Percentiles rank a stretch among this genome's conserved stretches.
Conservation (phyloP, 129 eudicot species). For the Saussurea involucrata region DNA sequence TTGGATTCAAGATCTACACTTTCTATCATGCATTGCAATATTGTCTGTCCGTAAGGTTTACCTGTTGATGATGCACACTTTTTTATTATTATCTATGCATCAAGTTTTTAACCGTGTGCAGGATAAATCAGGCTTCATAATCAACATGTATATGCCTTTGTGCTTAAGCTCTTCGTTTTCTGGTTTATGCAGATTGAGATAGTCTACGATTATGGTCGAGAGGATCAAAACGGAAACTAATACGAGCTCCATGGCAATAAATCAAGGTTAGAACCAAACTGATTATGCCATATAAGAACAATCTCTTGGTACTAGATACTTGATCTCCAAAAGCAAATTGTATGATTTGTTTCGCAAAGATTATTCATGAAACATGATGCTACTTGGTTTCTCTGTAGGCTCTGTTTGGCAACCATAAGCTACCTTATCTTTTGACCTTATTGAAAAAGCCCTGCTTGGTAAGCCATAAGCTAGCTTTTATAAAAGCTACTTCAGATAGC, state of each 20-base stretch:
- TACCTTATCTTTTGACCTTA: not conserved
- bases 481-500: not conserved
- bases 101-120: not conserved
- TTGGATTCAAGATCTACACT: no score
- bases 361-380: not conserved
- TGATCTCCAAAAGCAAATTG: not conserved
- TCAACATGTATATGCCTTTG: not conserved
- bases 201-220: slow-evolving; percentile 71
- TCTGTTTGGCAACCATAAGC: not conserved
- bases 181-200: slow-evolving; percentile 81
- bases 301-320: not conserved
- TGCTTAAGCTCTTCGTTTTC: slow-evolving; percentile 10
- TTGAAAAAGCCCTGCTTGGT: not conserved
- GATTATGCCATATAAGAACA: not conserved
- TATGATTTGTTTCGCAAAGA: not conserved
- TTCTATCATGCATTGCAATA: no score
- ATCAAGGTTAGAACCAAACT: slow-evolving; percentile 42
- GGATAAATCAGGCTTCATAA: not conserved
- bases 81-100: no score
- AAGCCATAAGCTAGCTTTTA: not conserved
- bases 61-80: no score
- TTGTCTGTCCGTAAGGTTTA: no score
- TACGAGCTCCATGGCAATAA: slow-evolving; percentile 30
- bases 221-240: slow-evolving; percentile 44
- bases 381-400: not conserved